phyloP scores from a whole-genome alignment of 2,329 filamentous ascomycete species.

The Fusarium cyanostomum region DNA sequence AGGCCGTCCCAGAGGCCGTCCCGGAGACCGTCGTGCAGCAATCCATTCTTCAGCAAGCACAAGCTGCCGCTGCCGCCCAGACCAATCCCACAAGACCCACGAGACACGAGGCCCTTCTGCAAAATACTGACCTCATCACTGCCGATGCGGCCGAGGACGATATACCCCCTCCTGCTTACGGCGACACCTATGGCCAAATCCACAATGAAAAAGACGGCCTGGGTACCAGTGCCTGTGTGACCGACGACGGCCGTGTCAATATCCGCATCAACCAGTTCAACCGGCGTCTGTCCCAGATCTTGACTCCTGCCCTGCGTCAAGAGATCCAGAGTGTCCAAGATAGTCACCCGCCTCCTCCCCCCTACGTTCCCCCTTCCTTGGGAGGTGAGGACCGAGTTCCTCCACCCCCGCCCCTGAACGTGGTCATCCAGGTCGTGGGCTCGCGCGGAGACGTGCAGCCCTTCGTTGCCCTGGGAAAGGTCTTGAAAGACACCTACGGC shows the following conservation, averaged over 20 bases:
- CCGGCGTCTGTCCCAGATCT: neutral
- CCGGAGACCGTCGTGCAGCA: neutral
- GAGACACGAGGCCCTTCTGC: neutral
- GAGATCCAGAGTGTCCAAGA: neutral
- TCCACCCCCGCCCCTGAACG: slow-evolving; percentile 56
- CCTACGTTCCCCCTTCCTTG: neutral
- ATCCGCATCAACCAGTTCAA: neutral
- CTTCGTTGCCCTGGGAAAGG: slow-evolving; percentile 75
- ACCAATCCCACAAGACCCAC: neutral
- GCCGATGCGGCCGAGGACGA: neutral
- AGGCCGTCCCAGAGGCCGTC: neutral
- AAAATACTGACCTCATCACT: neutral
- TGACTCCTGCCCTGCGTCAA: neutral
- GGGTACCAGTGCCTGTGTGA: neutral
- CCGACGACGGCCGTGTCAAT: neutral
- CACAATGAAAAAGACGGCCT: neutral
- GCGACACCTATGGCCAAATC: neutral
- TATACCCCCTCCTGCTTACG: neutral
- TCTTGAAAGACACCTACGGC: slow-evolving; percentile 70
- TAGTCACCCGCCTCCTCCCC: neutral
- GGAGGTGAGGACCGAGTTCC: neutral
- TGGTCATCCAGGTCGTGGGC: slow-evolving; percentile 83
- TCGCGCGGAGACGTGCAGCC: slow-evolving; percentile 81
- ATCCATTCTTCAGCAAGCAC: neutral
- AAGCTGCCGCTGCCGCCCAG: neutral